These are phyloP conservation scores for Hypoxylon sp. DNA, from an alignment of 2,329 filamentous ascomycete species.

Conservation along the genomic window DNA sequence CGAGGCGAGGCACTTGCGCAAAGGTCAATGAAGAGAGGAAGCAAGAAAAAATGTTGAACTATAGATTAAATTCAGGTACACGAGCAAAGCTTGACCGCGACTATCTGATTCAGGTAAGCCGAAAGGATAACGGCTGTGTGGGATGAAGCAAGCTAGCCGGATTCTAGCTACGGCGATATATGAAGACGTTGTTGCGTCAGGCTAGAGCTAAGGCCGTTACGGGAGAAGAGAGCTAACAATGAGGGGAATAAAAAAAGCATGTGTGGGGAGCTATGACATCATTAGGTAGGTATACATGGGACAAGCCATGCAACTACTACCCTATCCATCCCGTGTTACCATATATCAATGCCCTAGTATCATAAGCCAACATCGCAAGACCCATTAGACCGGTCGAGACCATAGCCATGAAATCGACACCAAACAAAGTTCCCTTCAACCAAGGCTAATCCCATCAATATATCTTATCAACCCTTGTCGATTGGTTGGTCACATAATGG, in stretches of 20 bases:
- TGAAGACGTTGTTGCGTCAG: constrained; percentile 29
- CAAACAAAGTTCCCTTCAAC: constrained; percentile 15
- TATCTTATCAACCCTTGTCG: constrained; percentile 2
- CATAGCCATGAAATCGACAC: constrained; percentile 14
- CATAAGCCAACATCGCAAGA: constrained; percentile 29
- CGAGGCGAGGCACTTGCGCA: constrained; percentile 22
- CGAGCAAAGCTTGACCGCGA: constrained; percentile 38
- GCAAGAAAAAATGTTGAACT: constrained; percentile 24
- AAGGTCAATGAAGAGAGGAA: constrained; percentile 2
- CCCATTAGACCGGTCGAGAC: constrained; percentile 32
- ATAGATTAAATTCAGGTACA: constrained; percentile 50
- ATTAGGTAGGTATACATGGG: constrained; percentile 25
- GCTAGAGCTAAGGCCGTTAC: constrained; percentile 26
- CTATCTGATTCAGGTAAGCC: constrained; percentile 51
- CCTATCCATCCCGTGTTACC: constrained; percentile 7
- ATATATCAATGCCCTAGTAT: constrained; percentile 16
- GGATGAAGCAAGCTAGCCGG: constrained; percentile 33
- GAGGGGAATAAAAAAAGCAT: constrained; percentile 31
- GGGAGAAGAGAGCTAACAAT: constrained; percentile 17
- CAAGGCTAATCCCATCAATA: constrained; percentile 22
- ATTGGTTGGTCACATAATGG: constrained; percentile 3
- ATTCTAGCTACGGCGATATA: constrained; percentile 33
- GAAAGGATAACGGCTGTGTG: constrained; percentile 22
- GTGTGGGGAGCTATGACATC: constrained; percentile 41
- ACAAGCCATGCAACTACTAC: constrained; percentile 18